Conservation (phyloP, 2,329 filamentous ascomycete genomes). For the Ophiostoma tasmaniense region DNA sequence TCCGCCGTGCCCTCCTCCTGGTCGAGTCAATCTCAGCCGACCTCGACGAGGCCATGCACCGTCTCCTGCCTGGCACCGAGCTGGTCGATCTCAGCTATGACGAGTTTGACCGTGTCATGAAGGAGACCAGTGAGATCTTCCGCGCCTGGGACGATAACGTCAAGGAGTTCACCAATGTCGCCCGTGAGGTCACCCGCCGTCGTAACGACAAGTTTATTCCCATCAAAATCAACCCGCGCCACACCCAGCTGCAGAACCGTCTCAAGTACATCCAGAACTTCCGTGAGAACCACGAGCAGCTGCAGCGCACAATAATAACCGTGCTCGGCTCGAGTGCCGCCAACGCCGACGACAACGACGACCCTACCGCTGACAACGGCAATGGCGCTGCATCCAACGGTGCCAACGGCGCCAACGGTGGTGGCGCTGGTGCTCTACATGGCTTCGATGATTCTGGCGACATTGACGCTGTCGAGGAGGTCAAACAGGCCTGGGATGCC, state of each 20-base stretch:
- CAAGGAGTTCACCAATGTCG: constrained; percentile 97
- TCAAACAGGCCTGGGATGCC: constrained; percentile 87
- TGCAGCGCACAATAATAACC: constrained; percentile 91
- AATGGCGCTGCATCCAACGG: background rate
- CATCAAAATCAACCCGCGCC: constrained; percentile 87
- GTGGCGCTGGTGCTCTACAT: constrained; percentile 42
- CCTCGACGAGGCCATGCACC: constrained; percentile 77
- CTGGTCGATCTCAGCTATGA: constrained; percentile 87
- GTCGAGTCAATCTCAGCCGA: constrained; percentile 95
- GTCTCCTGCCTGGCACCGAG: constrained; percentile 73
- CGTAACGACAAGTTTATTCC: constrained; percentile 97
- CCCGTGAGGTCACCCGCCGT: constrained; percentile 85
- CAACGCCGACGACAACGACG: constrained; percentile 9
- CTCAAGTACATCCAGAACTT: constrained; percentile 93
- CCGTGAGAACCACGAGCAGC: constrained; percentile 92
- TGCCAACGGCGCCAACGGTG: constrained; percentile 36
- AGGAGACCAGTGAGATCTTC: constrained; percentile 76
- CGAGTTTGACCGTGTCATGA: constrained; percentile 82
- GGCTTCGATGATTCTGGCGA: constrained; percentile 86
- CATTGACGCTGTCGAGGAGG: constrained; percentile 93
- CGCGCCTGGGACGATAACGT: constrained; percentile 88
- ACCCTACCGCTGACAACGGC: constrained; percentile 8
- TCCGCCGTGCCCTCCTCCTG: constrained; percentile 81
- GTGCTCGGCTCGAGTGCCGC: constrained; percentile 72
- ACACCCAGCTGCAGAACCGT: constrained; percentile 80